Evolutionary conservation across 257 asterid species (phyloP).

Genomic region (Paulownia fortunei): DNA sequence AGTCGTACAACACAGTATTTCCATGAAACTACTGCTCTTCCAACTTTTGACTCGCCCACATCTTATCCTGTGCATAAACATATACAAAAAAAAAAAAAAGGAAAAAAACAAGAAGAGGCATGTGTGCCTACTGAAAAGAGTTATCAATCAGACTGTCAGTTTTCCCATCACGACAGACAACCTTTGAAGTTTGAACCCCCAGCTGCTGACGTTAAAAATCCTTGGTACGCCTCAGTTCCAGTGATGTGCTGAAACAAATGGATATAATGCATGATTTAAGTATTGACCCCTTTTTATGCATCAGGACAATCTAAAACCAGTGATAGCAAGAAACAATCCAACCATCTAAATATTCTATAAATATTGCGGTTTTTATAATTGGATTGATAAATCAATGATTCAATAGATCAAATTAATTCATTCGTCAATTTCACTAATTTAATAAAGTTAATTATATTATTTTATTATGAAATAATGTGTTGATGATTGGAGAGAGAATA

Average conservation of each 20-base stretch:
- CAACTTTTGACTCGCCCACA: not conserved
- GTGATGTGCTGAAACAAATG: not conserved
- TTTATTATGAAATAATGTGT: too few species aligned
- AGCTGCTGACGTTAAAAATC: not conserved
- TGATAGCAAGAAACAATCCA: not conserved
- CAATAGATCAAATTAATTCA: too few species aligned
- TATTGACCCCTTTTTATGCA: not conserved
- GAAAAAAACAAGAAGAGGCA: not conserved
- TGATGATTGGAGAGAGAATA: too few species aligned
- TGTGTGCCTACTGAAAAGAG: not conserved
- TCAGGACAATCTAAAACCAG: not conserved
- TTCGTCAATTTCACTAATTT: too few species aligned
- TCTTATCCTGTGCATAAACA: not conserved
- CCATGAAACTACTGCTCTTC: too few species aligned
- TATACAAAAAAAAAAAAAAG: too few species aligned
- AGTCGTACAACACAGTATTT: too few species aligned
- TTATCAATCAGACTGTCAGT: not conserved
- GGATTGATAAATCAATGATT: too few species aligned
- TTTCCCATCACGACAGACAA: slow-evolving; percentile 1
- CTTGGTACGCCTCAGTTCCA: too few species aligned
- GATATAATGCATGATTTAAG: not conserved
- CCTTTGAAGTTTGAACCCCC: not conserved
- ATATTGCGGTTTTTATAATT: too few species aligned
- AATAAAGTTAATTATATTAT: too few species aligned
- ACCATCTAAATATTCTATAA: not conserved